A percentile compares a stretch with the other conserved stretches of the same genome.
Evolutionary conservation across 75 land plant species (phyloP).

Genomic region (Gnetum montanum): DNA sequence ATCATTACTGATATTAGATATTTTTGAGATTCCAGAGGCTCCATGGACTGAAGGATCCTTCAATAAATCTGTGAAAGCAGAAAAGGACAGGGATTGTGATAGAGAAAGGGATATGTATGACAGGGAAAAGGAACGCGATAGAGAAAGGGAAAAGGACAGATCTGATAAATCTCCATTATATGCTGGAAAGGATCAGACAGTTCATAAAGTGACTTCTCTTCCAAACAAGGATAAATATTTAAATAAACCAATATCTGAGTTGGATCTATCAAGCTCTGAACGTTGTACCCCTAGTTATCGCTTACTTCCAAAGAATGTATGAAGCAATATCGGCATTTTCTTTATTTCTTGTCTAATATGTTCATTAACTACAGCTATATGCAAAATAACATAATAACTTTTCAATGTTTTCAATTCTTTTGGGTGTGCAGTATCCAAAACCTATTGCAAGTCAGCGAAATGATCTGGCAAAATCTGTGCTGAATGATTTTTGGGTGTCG

Average conservation of each 20-base stretch:
- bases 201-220: slow-evolving; percentile 38
- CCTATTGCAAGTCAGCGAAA: slow-evolving; percentile 57
- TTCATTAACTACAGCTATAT: too few relatives aligned
- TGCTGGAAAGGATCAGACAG: slow-evolving; percentile 28
- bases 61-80: slow-evolving; percentile 44
- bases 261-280: slow-evolving; percentile 82
- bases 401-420: neutral
- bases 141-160: slow-evolving; percentile 51
- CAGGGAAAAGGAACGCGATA: slow-evolving; percentile 49
- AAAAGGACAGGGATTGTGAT: slow-evolving; percentile 29
- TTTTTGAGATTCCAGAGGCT: slow-evolving; percentile 21
- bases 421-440: slow-evolving; percentile 57
- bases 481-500: slow-evolving; percentile 74
- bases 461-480: slow-evolving; percentile 44
- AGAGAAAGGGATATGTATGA: slow-evolving; percentile 34
- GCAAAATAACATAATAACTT: too few relatives aligned
- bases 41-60: slow-evolving; percentile 38
- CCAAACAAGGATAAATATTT: slow-evolving; percentile 62
- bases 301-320: slow-evolving; percentile 79
- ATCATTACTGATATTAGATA: neutral
- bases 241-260: slow-evolving; percentile 81
- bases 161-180: slow-evolving; percentile 19
- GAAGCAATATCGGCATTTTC: neutral
- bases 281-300: slow-evolving; percentile 95
- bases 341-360: neutral